A percentile compares a stretch with the other conserved stretches of the same genome.
Evolutionary conservation across 441 rosid species (phyloP).

Genomic region (Populus hybrid): DNA sequence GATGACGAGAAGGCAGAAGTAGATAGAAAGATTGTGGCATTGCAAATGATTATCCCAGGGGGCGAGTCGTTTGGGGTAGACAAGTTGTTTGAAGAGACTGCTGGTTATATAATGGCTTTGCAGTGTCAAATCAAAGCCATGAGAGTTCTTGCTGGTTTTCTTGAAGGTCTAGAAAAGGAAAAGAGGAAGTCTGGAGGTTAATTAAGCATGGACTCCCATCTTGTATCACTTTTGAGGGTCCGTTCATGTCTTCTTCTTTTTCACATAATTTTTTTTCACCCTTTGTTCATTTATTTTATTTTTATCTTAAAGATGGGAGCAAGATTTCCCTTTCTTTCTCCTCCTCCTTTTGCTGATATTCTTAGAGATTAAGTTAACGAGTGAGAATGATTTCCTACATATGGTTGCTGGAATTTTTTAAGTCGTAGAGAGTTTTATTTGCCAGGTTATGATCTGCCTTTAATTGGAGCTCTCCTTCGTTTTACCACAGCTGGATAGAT

Average conservation of each 20-base stretch:
- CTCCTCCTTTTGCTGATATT: not conserved
- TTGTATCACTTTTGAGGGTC: not conserved
- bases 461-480: not conserved
- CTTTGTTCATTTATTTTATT: not conserved
- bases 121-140: conserved; percentile 62
- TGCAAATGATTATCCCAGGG: conserved; percentile 75
- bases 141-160: conserved; percentile 43
- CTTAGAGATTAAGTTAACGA: not conserved
- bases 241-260: not conserved
- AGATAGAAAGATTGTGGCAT: conserved; percentile 51
- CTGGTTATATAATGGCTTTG: conserved; percentile 54
- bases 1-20: conserved; percentile 39
- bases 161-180: conserved; percentile 49
- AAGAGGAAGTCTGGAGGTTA: conserved; percentile 56
- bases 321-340: not conserved
- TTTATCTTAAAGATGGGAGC: not conserved
- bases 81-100: conserved; percentile 63
- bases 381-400: not conserved
- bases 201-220: not conserved
- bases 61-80: conserved; percentile 50
- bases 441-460: not conserved
- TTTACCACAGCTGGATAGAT: not conserved
- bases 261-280: not conserved
- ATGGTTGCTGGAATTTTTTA: not conserved
- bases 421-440: not conserved